Conservation (phyloP, 2,329 filamentous ascomycete genomes). For the Scopulariopsis brevicaulis region DNA sequence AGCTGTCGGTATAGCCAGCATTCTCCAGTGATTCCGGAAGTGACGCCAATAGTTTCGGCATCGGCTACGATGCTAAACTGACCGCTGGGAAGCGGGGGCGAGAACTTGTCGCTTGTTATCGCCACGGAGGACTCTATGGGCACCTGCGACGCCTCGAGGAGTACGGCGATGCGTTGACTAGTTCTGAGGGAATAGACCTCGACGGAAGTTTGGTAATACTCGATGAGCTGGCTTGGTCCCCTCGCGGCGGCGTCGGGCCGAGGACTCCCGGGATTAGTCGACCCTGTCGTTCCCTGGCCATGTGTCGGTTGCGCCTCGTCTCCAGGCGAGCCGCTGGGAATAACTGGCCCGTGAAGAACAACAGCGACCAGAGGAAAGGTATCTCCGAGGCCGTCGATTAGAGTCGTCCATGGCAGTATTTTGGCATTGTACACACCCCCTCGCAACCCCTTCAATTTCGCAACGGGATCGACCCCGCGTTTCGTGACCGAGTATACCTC, state of each 20-base stretch:
- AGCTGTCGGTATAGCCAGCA: slow-evolving; percentile 63
- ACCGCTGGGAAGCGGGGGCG: slow-evolving; percentile 58
- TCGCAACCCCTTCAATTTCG: slow-evolving; percentile 62
- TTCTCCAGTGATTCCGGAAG: slow-evolving; percentile 77
- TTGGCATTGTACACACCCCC: slow-evolving; percentile 76
- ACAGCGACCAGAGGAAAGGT: slow-evolving; percentile 67
- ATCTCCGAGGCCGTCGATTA: slow-evolving; percentile 31
- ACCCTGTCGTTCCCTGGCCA: not conserved
- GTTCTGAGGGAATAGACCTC: slow-evolving; percentile 79
- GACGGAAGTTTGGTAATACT: slow-evolving; percentile 74
- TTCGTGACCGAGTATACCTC: slow-evolving; percentile 66
- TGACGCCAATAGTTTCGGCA: slow-evolving; percentile 58
- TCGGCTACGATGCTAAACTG: slow-evolving; percentile 65
- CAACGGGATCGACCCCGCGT: slow-evolving; percentile 57
- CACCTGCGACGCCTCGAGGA: slow-evolving; percentile 59
- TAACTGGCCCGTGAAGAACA: slow-evolving; percentile 65
- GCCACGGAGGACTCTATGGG: slow-evolving; percentile 42
- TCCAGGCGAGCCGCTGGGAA: slow-evolving; percentile 29
- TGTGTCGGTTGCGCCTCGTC: not conserved
- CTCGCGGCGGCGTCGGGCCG: slow-evolving; percentile 28
- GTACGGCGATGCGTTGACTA: slow-evolving; percentile 57
- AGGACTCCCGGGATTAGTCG: slow-evolving; percentile 2
- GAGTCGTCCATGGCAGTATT: slow-evolving; percentile 58
- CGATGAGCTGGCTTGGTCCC: slow-evolving; percentile 22
- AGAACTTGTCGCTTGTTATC: slow-evolving; percentile 50